Conservation (phyloP, 176 grass and related monocot species). For the Chrysopogon serrulatus region DNA sequence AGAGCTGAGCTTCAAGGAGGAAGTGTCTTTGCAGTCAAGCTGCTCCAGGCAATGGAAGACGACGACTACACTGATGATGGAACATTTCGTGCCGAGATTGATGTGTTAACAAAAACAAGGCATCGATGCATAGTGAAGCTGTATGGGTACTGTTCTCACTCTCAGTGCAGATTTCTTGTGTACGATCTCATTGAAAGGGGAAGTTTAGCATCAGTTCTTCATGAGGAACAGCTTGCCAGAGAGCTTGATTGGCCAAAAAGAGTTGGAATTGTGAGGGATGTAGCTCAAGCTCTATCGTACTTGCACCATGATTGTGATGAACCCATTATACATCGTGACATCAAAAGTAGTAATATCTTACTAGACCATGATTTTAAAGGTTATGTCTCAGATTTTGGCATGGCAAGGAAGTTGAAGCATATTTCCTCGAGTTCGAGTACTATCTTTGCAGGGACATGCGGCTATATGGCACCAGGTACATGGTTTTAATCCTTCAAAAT, state of each 20-base stretch:
- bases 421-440: conserved; percentile 16
- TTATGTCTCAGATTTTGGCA: conserved; percentile 25
- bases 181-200: conserved; percentile 20
- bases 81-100: conserved; percentile 20
- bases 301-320: conserved; percentile 18
- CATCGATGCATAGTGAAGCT: conserved; percentile 34
- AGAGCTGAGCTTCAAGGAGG: neutral
- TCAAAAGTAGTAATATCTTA: conserved; percentile 32
- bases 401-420: conserved; percentile 15
- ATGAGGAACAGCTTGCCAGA: neutral
- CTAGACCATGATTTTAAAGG: neutral
- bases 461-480: conserved; percentile 3
- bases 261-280: neutral
- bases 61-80: neutral
- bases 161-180: neutral
- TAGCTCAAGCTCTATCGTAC: conserved; percentile 25
- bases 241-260: conserved; percentile 11
- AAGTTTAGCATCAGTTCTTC: conserved; percentile 1
- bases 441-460: conserved; percentile 19
- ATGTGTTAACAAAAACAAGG: neutral
- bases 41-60: neutral
- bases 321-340: conserved; percentile 19
- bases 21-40: neutral
- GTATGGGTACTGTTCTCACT: conserved; percentile 21
- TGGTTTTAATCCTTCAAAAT: neutral